These are phyloP conservation scores for Aspergillus floridensis DNA, from an alignment of 2,329 filamentous ascomycete genomes.

Conservation along the genomic window DNA sequence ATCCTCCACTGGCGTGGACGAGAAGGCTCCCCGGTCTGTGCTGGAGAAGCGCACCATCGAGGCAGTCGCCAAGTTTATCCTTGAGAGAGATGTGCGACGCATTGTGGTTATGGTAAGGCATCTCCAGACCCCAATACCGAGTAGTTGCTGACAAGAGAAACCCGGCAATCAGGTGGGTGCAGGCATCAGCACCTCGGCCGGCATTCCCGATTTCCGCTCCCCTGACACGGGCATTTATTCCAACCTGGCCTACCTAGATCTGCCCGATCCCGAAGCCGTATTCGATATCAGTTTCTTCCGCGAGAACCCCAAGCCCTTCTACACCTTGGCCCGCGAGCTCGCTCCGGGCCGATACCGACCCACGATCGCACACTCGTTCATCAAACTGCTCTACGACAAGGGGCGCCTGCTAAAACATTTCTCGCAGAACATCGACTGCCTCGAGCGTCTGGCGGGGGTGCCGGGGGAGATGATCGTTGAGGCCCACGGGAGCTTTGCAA, in stretches of 20 bases:
- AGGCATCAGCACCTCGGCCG: slow-evolving; percentile 60
- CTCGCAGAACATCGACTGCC: slow-evolving; percentile 96
- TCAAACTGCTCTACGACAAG: slow-evolving; percentile 76
- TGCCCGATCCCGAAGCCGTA: slow-evolving; percentile 87
- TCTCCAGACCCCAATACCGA: neutral
- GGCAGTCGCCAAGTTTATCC: slow-evolving; percentile 77
- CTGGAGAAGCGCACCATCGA: slow-evolving; percentile 68
- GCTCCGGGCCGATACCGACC: slow-evolving; percentile 88
- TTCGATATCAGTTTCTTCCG: slow-evolving; percentile 92
- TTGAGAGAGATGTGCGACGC: slow-evolving; percentile 61
- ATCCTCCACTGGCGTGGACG: slow-evolving; percentile 64
- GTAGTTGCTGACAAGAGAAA: neutral
- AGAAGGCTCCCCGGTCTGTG: slow-evolving; percentile 62
- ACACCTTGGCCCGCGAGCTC: slow-evolving; percentile 84
- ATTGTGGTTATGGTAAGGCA: slow-evolving; percentile 75
- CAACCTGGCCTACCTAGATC: slow-evolving; percentile 79
- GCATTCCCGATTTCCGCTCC: slow-evolving; percentile 90
- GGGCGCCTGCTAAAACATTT: slow-evolving; percentile 79
- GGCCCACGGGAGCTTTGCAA: slow-evolving; percentile 92
- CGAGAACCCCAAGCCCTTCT: slow-evolving; percentile 82
- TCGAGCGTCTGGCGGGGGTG: slow-evolving; percentile 84
- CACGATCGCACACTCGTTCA: slow-evolving; percentile 86
- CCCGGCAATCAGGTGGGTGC: slow-evolving; percentile 64
- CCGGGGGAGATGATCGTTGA: slow-evolving; percentile 79
- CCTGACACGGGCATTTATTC: slow-evolving; percentile 91